These are phyloP conservation scores for Sonneratia caseolaris DNA, from an alignment of 345 rosid species.

Conservation along the genomic window DNA sequence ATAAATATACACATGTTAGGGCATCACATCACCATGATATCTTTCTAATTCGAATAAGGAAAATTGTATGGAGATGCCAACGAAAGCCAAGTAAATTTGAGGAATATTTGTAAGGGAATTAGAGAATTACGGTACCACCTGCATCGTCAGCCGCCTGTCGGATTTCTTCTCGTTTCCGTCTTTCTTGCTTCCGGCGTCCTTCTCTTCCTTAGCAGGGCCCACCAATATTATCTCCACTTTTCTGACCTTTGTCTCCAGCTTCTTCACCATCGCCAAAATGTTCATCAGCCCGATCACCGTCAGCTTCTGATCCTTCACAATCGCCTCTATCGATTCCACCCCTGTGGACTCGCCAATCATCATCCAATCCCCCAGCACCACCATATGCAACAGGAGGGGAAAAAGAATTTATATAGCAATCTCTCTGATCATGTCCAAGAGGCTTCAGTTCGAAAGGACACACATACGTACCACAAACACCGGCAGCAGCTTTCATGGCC, in stretches of 20 bases:
- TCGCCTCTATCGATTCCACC: constrained; percentile 84
- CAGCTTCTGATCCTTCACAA: constrained; percentile 79
- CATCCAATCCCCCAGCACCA: background rate
- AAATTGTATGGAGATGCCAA: too few species aligned
- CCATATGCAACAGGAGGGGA: background rate
- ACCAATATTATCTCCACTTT: constrained; percentile 82
- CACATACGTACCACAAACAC: constrained; percentile 44
- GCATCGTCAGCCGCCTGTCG: too few species aligned
- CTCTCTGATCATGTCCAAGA: too few species aligned
- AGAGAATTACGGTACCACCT: too few species aligned
- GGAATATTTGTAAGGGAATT: background rate
- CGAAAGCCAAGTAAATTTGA: background rate
- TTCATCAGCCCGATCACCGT: constrained; percentile 86
- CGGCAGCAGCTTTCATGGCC: constrained; percentile 87
- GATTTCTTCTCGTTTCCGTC: constrained; percentile 31
- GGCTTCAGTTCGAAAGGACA: too few species aligned
- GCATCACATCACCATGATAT: background rate
- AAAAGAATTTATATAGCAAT: too few species aligned
- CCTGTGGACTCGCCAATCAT: constrained; percentile 23
- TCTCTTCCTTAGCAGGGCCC: constrained; percentile 90
- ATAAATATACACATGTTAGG: background rate
- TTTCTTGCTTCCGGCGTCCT: constrained; percentile 68
- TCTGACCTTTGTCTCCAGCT: constrained; percentile 69
- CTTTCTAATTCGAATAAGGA: too few species aligned
- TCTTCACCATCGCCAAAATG: constrained; percentile 72